Percentiles rank a stretch among this genome's conserved stretches.
Conservation (phyloP, 495 filamentous ascomycete species). For the Aspergillus homomorphus region DNA sequence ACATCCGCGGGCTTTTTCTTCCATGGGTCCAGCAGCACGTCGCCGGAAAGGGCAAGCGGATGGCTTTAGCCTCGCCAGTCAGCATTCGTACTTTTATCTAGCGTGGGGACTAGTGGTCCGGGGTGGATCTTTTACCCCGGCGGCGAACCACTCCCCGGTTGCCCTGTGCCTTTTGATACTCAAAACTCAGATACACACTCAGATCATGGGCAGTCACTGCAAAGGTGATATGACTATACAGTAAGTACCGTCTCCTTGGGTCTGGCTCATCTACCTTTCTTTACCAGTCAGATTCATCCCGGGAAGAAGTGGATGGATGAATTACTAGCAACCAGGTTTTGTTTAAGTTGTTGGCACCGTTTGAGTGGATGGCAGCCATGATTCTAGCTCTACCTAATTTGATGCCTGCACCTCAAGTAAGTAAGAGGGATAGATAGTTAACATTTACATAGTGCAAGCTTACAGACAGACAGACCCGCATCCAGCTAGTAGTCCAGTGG, state of each 20-base stretch:
- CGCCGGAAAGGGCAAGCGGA: constrained; percentile 41
- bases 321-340: neutral
- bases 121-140: constrained; percentile 9
- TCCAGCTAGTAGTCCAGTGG: too few species aligned
- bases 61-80: constrained; percentile 19
- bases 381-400: neutral
- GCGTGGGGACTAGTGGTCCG: constrained; percentile 11
- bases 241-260: too few species aligned
- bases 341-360: constrained; percentile 4
- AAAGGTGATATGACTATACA: too few species aligned
- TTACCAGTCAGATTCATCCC: neutral
- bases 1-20: constrained; percentile 27
- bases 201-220: too few species aligned
- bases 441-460: neutral
- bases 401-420: neutral
- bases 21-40: constrained; percentile 25
- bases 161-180: constrained; percentile 16
- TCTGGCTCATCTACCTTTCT: neutral
- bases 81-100: constrained; percentile 24
- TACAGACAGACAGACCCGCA: too few species aligned
- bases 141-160: constrained; percentile 25
- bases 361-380: constrained; percentile 1
- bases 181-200: constrained; percentile 7
- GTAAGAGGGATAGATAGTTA: neutral
- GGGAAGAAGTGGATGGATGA: neutral